Conservation (phyloP, 148 eudicot species). For the Diospyros kaki region DNA sequence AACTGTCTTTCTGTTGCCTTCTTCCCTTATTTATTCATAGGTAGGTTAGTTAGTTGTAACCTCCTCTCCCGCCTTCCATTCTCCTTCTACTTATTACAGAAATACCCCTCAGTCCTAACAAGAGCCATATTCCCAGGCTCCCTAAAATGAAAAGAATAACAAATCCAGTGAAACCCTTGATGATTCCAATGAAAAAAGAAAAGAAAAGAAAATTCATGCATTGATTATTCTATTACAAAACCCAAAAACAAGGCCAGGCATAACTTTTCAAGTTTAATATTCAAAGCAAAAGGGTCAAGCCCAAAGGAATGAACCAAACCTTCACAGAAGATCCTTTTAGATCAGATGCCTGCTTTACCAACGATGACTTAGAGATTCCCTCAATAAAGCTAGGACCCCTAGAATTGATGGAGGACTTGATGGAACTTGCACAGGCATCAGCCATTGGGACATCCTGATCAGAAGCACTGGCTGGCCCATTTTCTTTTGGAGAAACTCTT, state of each 20-base stretch:
- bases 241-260: neutral
- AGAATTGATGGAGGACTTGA: slow-evolving; percentile 55
- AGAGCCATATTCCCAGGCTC: neutral
- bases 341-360: slow-evolving; percentile 76
- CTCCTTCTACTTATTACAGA: too few species aligned
- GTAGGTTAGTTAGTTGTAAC: too few species aligned
- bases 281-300: neutral
- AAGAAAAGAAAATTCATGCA: too few species aligned
- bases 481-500: slow-evolving; percentile 73
- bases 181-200: too few species aligned
- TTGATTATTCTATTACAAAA: neutral
- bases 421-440: slow-evolving; percentile 60
- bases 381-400: slow-evolving; percentile 78
- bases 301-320: slow-evolving; percentile 28
- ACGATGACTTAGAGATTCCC: slow-evolving; percentile 84
- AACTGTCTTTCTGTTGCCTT: too few species aligned
- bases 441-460: slow-evolving; percentile 88
- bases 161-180: neutral
- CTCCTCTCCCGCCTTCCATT: too few species aligned
- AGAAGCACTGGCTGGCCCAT: slow-evolving; percentile 56
- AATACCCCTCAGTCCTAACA: too few species aligned
- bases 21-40: too few species aligned
- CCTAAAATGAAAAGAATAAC: neutral
- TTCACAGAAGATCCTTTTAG: slow-evolving; percentile 75
- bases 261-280: neutral